Evolutionary conservation across 139 green algal species (phyloP), one percentile per base, ranked within the genome.

Genomic region (Trebouxia sp.): DNA sequence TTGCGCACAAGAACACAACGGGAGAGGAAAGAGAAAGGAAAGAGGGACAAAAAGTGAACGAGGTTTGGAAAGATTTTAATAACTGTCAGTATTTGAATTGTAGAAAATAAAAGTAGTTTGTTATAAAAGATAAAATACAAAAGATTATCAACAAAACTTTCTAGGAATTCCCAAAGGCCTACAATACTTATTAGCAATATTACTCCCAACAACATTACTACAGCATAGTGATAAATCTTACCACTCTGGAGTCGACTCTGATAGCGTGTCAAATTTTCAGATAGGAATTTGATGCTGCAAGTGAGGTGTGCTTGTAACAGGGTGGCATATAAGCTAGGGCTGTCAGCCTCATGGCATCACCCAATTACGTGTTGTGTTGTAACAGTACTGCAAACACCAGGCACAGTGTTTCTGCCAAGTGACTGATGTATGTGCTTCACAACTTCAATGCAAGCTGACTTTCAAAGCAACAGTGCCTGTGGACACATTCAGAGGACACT

Each of bases 181-280:
- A 86, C 70, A 48, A 87, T 32, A 53, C 74, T 85, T 80, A 91
- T 84, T n/a, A 85, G 51, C 37, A 82, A 53, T n/a, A 67, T 83
- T 80, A 91, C 48, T 39, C 85, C 87, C 75, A 89, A 78, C n/a
- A 91, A 51, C 85, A 91, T 91, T 20, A 91, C 56, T 65, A 91
- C 83, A 82, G 85, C 87, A 88, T 89, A 91, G 79, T 90, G 87
- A 83, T 88, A 89, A 85, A 90, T 89, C 28, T 85, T 80, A 43
- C 87, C 87, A 79, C 83, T 88, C 83, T 91, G 87, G 53, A 91
- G 81, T 78, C 56, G 58, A 75, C 76, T 82, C 80, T 85, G 38
- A 56, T 87, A 77, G 76, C 72, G 41, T 47, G 67, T 84, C 32
- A 86, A 56, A 38, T 78, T 74, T 77, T 80, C 45, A 76, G 85